These are phyloP conservation scores for Colletotrichum tropicicola DNA, from an alignment of 2,329 filamentous ascomycete species.

Conservation along the genomic window DNA sequence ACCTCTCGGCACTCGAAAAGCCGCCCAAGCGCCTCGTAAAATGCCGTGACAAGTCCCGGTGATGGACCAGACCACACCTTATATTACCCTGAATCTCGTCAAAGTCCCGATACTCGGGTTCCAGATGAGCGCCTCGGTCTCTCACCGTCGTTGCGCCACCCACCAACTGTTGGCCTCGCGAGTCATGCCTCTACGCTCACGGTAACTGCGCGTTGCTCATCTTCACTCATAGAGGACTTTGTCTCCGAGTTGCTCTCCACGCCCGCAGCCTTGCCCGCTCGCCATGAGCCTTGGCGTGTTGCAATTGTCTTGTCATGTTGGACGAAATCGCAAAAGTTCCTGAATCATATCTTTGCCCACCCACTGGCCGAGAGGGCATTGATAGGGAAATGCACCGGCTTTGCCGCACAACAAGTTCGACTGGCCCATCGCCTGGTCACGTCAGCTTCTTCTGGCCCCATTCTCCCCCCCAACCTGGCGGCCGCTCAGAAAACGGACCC, in stretches of 20 bases:
- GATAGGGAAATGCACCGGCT: constrained; percentile 21
- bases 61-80: constrained; percentile 30
- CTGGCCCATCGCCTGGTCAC: constrained; percentile 20
- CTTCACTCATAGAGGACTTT: constrained; percentile 13
- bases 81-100: constrained; percentile 29
- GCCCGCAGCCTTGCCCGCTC: neutral
- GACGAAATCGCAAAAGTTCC: constrained; percentile 22
- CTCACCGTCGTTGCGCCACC: constrained; percentile 15
- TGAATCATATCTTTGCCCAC: constrained; percentile 20
- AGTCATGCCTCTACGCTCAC: constrained; percentile 20
- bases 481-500: constrained; percentile 10
- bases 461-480: neutral
- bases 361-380: constrained; percentile 4
- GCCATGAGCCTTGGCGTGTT: constrained; percentile 9
- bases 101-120: constrained; percentile 17
- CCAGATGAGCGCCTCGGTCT: constrained; percentile 15
- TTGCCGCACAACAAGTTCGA: constrained; percentile 11
- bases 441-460: constrained; percentile 8
- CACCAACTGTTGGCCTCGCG: neutral
- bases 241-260: neutral
- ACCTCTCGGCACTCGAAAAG: constrained; percentile 29
- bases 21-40: constrained; percentile 26
- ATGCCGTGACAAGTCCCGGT: constrained; percentile 30
- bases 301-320: constrained; percentile 16
- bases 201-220: neutral